Base-by-base conservation (phyloP, 257 asterid genomes). In the Henckelia pumila region DNA sequence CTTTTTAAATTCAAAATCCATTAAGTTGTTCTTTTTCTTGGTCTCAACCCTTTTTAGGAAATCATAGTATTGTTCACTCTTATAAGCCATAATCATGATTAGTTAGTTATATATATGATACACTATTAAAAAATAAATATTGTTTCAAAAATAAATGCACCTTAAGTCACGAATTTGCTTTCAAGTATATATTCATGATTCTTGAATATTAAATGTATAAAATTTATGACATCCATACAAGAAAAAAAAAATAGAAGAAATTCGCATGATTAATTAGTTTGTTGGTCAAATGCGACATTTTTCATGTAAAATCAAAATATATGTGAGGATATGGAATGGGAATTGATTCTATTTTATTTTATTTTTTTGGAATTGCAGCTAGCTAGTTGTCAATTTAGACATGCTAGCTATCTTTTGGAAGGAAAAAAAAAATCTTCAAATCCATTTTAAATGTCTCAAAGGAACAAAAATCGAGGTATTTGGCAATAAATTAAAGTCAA, bases 401-500 rank as follows among this genome's bases (percentile, higher is more conserved):
- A 28, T 13, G 32, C 24, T 13, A 25, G 32, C 24, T 13, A 25
- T 1, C 8, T 56, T 50, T 61, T 52, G 59, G 35, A 26, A 26
- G 35, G 1, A 30, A 40, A 74, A 37, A 74, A 37, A 47, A 74
- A 35, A 8, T 35, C 37, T 65, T 68, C 53, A 65, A 26, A 44
- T 65, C 47, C 73, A 23, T 67, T 35, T 35, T 50, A 40, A 53
- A 69, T 73, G 74, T 60, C 66, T 22, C 21, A 6, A 7, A 8
- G 26, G 59, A 69, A 52, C 77, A 53, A 61, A 67, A 66, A 68
- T 78, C 84, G 64, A 78, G 55, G 70, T 23, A 32, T 19, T 59
- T 49, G 50, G 50, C 6, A 40, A 40, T 55, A 55, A 70, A 69
- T 40, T 35, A 40, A 77, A 73, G 83, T 73, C 83, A 80, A 73